Conservation (phyloP, 164 flowering plant genomes). For the Chimonanthus salicifolius region DNA sequence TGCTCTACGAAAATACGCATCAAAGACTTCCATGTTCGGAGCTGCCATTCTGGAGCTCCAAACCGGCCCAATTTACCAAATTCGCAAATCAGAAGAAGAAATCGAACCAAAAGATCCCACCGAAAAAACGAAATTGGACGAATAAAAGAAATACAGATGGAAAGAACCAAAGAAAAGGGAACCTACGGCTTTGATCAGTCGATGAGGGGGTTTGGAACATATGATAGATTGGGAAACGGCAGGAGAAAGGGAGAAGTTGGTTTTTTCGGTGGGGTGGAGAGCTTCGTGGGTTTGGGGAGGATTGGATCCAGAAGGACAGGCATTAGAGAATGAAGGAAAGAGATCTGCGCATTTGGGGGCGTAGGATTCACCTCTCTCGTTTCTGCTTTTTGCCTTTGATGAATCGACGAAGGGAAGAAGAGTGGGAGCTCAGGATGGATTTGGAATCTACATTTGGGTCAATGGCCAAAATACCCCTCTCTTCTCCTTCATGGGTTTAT, state of each 20-base stretch:
- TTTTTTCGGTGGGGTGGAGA: conserved; percentile 10
- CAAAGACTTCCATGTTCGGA: conserved; percentile 65
- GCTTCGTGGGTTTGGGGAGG: not conserved
- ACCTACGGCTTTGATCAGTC: not conserved
- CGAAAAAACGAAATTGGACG: not conserved
- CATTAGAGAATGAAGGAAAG: not conserved
- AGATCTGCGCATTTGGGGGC: not conserved
- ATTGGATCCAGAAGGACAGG: conserved; percentile 2
- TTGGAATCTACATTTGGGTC: not conserved
- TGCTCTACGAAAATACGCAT: conserved; percentile 74
- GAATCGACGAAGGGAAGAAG: not conserved
- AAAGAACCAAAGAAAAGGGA: not conserved
- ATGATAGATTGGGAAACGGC: conserved; percentile 5
- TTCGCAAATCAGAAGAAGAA: conserved; percentile 14
- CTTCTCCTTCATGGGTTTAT: not conserved
- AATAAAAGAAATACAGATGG: not conserved
- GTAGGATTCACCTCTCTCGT: not conserved
- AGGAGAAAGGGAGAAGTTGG: conserved; percentile 7
- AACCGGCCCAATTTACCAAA: conserved; percentile 3
- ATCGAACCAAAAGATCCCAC: not conserved
- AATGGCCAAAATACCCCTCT: not conserved
- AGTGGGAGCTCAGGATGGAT: not conserved
- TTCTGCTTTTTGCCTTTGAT: not conserved
- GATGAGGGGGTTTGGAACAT: conserved; percentile 8
- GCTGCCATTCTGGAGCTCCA: conserved; percentile 30